Evolutionary conservation across 331 rosid genomes (phyloP), one percentile per base, ranked within the genome.

Genomic region (Malus hybrid): DNA sequence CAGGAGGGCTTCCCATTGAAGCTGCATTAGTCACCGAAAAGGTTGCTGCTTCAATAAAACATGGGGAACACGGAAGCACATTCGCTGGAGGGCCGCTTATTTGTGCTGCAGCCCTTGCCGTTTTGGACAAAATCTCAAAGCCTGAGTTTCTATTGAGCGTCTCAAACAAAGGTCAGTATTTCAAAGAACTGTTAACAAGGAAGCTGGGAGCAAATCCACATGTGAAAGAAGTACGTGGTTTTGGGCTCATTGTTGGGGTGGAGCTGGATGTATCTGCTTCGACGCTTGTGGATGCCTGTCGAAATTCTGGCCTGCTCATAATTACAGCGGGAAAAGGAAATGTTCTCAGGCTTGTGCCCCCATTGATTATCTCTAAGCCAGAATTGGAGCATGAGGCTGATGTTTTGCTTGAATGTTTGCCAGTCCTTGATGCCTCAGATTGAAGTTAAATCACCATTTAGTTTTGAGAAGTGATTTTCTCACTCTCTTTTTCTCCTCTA

Each of bases 1-100:
- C 98, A 2, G 98, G 98, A 32, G 98, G 98, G 44, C 88, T 91
- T 15, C 97, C 97, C 50, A 88, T 93, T 18, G 97, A 97, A 86
- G 94, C 97, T 6, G 86, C 65, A 70, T 80, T 91, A 13, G 84
- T 93, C 66, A 90, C 98, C 0, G 93, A 93, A 80, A 85, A 82
- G 80, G 86, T 93, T n/a, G 91, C 94, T 74, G 82, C 91, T 33
- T 68, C 94, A 24, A 85, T 90, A 70, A 79, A 83, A 46, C 83
- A 78, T n/a, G 97, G 97, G 27, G 96, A 91, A 75, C 98, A 90
- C 70, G 98, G 98, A 80, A 91, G 94, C 74, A 90, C 97, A 60
- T 93, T 93, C 74, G 97, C 96, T 9, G 97, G 97, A 67, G 57
- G 83, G 22, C 98, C 97, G 34, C 88, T 93, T 3, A 80, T 93